Base-by-base conservation (phyloP, 78 protist species). In the Dictyostelium purpureum region DNA sequence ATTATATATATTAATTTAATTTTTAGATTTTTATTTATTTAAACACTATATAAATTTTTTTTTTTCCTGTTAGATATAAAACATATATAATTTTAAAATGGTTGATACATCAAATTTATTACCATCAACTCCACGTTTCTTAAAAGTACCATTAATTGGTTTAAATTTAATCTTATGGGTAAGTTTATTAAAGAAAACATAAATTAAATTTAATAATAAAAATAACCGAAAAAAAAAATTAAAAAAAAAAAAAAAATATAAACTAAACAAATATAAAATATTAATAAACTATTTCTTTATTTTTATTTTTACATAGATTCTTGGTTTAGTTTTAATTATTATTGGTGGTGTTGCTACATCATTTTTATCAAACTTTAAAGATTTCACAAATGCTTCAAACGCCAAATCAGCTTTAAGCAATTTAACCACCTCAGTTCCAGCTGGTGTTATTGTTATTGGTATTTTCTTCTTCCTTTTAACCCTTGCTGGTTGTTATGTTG, bases 51-150 rank as follows among this genome's bases (percentile, higher is more conserved):
- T n/a, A n/a, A n/a, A n/a, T n/a, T n/a, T n/a, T n/a, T n/a, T n/a
- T n/a, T n/a, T n/a, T n/a, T n/a, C n/a, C n/a, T n/a, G n/a, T n/a
- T n/a, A n/a, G n/a, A n/a, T n/a, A n/a, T n/a, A n/a, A n/a, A n/a
- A n/a, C n/a, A n/a, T n/a, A n/a, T n/a, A n/a, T n/a, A n/a, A n/a
- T n/a, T n/a, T n/a, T n/a, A 82, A 82, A 26, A 82, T 82, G 90
- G 90, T 82, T 19, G 90, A 82, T 82, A 82, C 90, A 52, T 82
- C 90, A 35, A 77, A 82, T 70, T 79, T 82, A 33, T 65, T 82
- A 24, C 90, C 90, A 70, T 59, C 69, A 67, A 82, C 90, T 10
- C 90, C 90, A 82, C 47, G 90, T 42, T 73, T 69, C 51, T 70
- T 82, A 47, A 82, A 82, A 31, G 90, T 82, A 21, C 90, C 90